Evolutionary conservation across 495 filamentous ascomycete species (phyloP).

Genomic region (Chaetomium tenue): DNA sequence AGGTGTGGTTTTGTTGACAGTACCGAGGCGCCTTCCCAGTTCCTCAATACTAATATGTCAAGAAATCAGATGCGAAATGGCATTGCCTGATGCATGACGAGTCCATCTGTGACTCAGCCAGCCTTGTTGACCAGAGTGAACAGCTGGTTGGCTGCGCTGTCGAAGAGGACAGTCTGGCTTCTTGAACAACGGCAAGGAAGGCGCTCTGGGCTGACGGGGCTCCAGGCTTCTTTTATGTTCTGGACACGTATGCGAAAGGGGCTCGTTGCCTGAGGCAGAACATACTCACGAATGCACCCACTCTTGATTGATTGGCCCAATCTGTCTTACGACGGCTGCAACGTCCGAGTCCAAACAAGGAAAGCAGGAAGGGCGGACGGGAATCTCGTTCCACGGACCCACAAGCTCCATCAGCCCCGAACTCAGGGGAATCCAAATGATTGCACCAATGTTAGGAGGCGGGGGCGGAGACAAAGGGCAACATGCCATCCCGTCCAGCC

Average conservation of each 20-base stretch:
- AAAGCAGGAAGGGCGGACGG: conserved; percentile 24
- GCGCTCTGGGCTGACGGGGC: conserved; percentile 24
- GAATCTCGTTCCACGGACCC: conserved; percentile 19
- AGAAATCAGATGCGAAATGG: conserved; percentile 22
- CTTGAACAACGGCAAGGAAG: conserved; percentile 19
- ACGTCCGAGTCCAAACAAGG: conserved; percentile 33
- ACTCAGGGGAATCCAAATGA: conserved; percentile 13
- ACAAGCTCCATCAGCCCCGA: conserved; percentile 7
- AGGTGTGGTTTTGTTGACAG: background rate
- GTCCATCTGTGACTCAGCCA: conserved; percentile 27
- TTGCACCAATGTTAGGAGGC: conserved; percentile 8
- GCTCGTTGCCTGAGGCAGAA: conserved; percentile 33
- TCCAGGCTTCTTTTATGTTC: conserved; percentile 38
- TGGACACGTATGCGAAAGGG: conserved; percentile 34
- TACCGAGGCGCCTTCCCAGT: conserved; percentile 46
- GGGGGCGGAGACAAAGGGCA: conserved; percentile 14
- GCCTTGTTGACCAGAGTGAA: conserved; percentile 14
- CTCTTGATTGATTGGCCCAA: conserved; percentile 31
- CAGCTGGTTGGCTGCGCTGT: conserved; percentile 29
- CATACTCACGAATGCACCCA: conserved; percentile 4
- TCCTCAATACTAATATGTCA: conserved; percentile 45
- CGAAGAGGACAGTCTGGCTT: conserved; percentile 37
- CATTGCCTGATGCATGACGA: conserved; percentile 34
- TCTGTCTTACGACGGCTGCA: conserved; percentile 26
- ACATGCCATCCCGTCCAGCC: conserved; percentile 3